These are phyloP conservation scores for Yamadazyma blattariae DNA, from an alignment of 1,139 yeast species.

Conservation along the genomic window DNA sequence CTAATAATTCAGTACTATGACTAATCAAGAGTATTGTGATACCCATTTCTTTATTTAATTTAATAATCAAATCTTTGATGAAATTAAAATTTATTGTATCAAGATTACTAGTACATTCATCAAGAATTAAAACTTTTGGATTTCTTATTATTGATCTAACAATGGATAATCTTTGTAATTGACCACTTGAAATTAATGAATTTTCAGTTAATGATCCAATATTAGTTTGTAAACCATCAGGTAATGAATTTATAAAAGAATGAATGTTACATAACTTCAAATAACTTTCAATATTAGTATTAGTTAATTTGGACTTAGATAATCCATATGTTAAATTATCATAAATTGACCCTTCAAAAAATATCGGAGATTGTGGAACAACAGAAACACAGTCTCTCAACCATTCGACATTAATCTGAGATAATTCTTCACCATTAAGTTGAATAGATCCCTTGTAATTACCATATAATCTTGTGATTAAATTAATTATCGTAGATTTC, in stretches of 20 bases:
- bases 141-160: constrained; percentile 68
- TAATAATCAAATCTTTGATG: constrained; percentile 41
- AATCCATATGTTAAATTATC: constrained; percentile 69
- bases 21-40: constrained; percentile 52
- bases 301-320: constrained; percentile 18
- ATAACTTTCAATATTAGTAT: constrained; percentile 38
- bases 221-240: constrained; percentile 54
- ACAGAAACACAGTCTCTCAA: constrained; percentile 54
- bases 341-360: constrained; percentile 64
- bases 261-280: constrained; percentile 48
- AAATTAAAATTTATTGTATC: constrained; percentile 53
- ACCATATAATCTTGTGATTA: constrained; percentile 53
- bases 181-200: constrained; percentile 71
- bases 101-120: constrained; percentile 79
- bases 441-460: constrained; percentile 30
- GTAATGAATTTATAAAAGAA: constrained; percentile 49
- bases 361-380: constrained; percentile 65
- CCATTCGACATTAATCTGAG: constrained; percentile 42
- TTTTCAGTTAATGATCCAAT: constrained; percentile 48
- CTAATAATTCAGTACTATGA: constrained; percentile 59
- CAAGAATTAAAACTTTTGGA: constrained; percentile 64
- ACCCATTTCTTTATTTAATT: constrained; percentile 24
- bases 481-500: constrained; percentile 62
- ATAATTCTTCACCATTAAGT: constrained; percentile 42
- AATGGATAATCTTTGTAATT: constrained; percentile 71